Base-by-base conservation (phyloP, 169 alveolate species). In the Plasmodium coatneyi region DNA sequence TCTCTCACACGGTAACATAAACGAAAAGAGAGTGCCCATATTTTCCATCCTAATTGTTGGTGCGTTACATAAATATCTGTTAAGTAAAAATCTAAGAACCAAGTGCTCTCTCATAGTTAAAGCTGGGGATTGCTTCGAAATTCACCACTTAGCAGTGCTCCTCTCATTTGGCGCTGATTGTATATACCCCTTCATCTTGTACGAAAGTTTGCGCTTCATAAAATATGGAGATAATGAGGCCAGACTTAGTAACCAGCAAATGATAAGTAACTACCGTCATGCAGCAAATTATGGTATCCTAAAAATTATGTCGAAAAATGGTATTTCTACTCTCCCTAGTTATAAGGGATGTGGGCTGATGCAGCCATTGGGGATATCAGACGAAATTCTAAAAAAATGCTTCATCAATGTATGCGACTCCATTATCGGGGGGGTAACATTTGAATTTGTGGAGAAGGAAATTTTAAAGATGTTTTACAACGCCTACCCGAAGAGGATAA, bases 101-200 rank as follows among this genome's bases (percentile, higher is more conserved):
- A 74, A 91, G 82, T 91, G 95, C 54, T 91, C 95, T 49, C 34
- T 91, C 39, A 91, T 91, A 70, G 95, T 91, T n/a, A 91, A 91
- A 56, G 95, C 95, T 10, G 95, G 95, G 6, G 95, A 91, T 36
- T 91, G 95, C 34, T 83, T 82, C 80, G 95, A 91, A 54, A 92
- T 93, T 4, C 97, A 95, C 71, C 96, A 92, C 46, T 70, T 95
- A 71, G 96, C 96, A 28, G 92, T 94, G 36, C 87, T 96, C 39
- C 92, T 95, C 39, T 95, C 96, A 30, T 96, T 90, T 72, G 97
- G 97, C 43, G 96, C 96, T n/a, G 97, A 96, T 87, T 96, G 97
- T 82, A 92, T 96, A 56, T 96, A 71, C 82, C 97, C 97, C 12
- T 96, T 93, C 91, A 84, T 95, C 81, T 92, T 95, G 16, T 96